Base-by-base conservation (phyloP, 1,284 basidiomycete species). In the Papiliotrema flavescens region DNA sequence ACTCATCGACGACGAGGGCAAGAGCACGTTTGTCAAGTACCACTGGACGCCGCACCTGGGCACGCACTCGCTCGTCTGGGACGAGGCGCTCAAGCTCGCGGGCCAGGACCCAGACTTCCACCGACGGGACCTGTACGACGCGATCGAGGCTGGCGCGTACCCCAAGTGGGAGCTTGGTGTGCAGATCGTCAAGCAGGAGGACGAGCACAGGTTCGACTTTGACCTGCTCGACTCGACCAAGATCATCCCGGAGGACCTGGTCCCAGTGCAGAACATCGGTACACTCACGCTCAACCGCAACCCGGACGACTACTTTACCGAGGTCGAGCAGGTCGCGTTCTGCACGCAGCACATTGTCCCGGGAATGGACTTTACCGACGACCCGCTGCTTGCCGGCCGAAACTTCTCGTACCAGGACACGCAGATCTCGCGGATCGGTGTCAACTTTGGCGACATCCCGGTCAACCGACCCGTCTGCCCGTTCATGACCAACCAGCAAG, bases 371-470 rank as follows among this genome's bases (percentile, higher is more conserved):
- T 86, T 88, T 72, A 85, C 84, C 59, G 83, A 88, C 65, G 89
- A 91, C 66, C 89, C 89, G 3, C 78, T 92, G 20, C 79, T 92
- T n/a, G 86, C 89, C 75, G 85, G 86, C 17, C 80, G 90, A 41
- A 89, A 89, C 75, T 91, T 91, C 75, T 87, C 84, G 0, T 92
- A 90, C 76, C 84, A 86, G 61, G 88, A 90, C 70, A 90, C 88
- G 0, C 87, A 89, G 58, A 72, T 89, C 46, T 80, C 83, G 2
- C 82, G 88, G 32, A 75, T 90, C 5, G 90, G 90, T 19, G 75
- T 87, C 63, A 70, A 72, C 63, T 73, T 69, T 46, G 61, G 84
- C 23, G 66, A 76, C 79, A 76, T 91, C 24, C 89, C 89, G 3
- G 89, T 92, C 63, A 91, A 92, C 72, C 80, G 85, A 37, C 87